Evolutionary conservation across 23 red algal genomes (phyloP), one percentile per base, ranked within the genome.

Genomic region (Gracilaria caudata): DNA sequence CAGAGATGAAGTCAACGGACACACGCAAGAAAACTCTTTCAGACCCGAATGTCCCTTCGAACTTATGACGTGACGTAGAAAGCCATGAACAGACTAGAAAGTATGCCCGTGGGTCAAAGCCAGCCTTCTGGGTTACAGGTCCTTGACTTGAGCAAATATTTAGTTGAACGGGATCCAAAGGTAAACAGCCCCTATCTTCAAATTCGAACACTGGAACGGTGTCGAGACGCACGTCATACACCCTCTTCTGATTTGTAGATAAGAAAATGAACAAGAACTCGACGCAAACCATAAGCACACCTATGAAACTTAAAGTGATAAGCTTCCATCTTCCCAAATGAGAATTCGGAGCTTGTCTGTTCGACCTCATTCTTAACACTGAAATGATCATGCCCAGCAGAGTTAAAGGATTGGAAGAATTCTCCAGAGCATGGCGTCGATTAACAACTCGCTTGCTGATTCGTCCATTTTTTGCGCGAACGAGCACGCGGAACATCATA

Each of bases 251-350:
- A 7, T 47, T 75, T 0, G 70, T 75, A 7, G 70, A 38, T 40
- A 75, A 47, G 40, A 75, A 75, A 24, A 75, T 75, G 70, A 75
- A 75, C 21, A 75, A 24, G 25, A 75, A 75, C 19, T 75, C 70
- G 11, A 49, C 40, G 33, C 47, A 38, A 17, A 75, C 21, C 0
- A 40, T 75, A 24, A 28, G 13, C 5, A 47, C 0, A 17, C 70
- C 70, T 2, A 75, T 12, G 1, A 29, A 28, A 66, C 11, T 11
- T 17, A 66, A 2, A 30, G 1, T 8, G 11, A 37, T 3, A 35
- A 12, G 32, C 32, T 36, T 36, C 7, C 32, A 1, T 64, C 23
- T 4, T 60, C 28, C 36, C 9, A 37, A 16, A 17, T 6, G 32
- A 66, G 4, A 66, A 32, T 30, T 45, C 6, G 43, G 11, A 45